Percentiles rank a stretch among this genome's conserved stretches.
Evolutionary conservation across 352 stramenopile genomes (phyloP).

Genomic region (Thalassiosira exigua): DNA sequence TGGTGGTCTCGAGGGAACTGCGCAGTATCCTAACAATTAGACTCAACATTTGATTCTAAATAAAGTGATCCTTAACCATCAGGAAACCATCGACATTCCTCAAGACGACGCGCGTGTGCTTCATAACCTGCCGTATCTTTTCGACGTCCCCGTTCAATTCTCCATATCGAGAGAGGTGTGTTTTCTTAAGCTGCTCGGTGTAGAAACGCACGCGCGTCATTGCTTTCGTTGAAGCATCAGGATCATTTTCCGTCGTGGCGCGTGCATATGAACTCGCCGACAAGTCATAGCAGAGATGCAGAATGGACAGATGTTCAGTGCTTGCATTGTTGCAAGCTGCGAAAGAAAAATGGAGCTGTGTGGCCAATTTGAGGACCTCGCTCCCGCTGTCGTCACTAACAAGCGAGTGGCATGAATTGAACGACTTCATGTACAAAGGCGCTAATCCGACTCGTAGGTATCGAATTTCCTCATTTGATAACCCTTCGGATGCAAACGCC

Average conservation of each 20-base stretch:
- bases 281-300: slow-evolving; percentile 78
- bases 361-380: slow-evolving; percentile 45
- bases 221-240: slow-evolving; percentile 15
- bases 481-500: slow-evolving; percentile 4
- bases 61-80: slow-evolving; percentile 32
- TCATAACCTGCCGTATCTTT: slow-evolving; percentile 59
- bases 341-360: slow-evolving; percentile 73
- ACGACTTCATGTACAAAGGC: slow-evolving; percentile 64
- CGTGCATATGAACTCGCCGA: slow-evolving; percentile 30
- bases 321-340: slow-evolving; percentile 66
- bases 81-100: slow-evolving; percentile 62
- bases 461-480: slow-evolving; percentile 48
- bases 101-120: slow-evolving; percentile 70
- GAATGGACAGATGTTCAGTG: slow-evolving; percentile 74
- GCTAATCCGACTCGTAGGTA: slow-evolving; percentile 54
- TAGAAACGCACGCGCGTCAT: slow-evolving; percentile 68
- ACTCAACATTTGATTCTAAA: too few species aligned
- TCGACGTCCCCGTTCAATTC: slow-evolving; percentile 61
- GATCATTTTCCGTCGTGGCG: slow-evolving; percentile 22
- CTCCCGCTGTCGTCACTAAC: slow-evolving; percentile 13
- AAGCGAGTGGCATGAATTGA: slow-evolving; percentile 53
- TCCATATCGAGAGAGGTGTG: slow-evolving; percentile 73
- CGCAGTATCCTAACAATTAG: too few species aligned
- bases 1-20: too few species aligned
- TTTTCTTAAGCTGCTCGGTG: slow-evolving; percentile 73